A percentile compares a stretch with the other conserved stretches of the same genome.
phyloP scores from a whole-genome alignment of 345 rosid genomes.

The Nasturtium officinale region DNA sequence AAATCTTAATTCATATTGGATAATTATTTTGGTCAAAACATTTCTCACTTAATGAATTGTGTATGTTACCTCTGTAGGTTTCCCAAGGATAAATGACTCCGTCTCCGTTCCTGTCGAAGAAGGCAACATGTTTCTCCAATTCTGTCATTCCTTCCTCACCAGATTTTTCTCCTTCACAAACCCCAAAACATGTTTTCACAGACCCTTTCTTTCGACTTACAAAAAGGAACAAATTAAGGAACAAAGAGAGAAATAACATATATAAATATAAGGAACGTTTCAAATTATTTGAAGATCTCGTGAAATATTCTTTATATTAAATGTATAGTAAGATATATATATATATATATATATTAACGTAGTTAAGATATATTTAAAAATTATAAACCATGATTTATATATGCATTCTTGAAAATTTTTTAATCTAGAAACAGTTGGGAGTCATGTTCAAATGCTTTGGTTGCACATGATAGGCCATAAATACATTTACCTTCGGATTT shows the following conservation, averaged over 20 bases:
- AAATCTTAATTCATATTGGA: background rate
- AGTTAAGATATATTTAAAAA: background rate
- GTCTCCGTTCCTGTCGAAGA: conserved; percentile 44
- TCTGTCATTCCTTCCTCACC: conserved; percentile 5
- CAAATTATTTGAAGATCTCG: background rate
- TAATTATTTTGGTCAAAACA: background rate
- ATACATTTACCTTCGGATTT: background rate
- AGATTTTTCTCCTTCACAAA: conserved; percentile 1
- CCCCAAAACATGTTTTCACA: background rate
- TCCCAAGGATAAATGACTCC: conserved; percentile 44
- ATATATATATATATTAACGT: too few relatives aligned
- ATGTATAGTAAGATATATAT: too few relatives aligned
- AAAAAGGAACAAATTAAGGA: background rate
- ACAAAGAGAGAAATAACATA: background rate
- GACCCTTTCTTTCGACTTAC: too few relatives aligned
- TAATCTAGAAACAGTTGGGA: background rate
- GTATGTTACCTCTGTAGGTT: conserved; percentile 41
- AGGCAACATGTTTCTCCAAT: conserved; percentile 41
- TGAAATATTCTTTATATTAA: background rate
- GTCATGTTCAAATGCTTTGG: background rate
- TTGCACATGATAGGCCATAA: background rate
- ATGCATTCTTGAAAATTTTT: too few relatives aligned
- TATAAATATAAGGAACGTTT: background rate
- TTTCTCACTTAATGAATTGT: background rate
- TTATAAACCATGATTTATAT: background rate